These are phyloP conservation scores for Colletotrichum karsti DNA, from an alignment of 2,329 filamentous ascomycete genomes.

Conservation along the genomic window DNA sequence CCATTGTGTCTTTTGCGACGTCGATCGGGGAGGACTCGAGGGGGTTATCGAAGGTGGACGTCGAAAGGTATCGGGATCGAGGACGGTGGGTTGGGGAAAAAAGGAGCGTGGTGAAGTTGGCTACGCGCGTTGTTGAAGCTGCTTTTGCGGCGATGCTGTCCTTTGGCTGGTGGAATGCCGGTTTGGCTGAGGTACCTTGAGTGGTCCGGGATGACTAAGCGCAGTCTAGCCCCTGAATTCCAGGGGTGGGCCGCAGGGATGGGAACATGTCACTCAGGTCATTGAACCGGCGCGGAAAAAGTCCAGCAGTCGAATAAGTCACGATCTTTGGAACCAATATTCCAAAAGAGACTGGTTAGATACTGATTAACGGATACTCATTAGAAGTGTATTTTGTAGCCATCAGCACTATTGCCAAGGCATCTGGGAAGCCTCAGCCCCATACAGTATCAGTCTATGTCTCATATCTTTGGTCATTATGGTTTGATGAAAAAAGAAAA, in stretches of 20 bases:
- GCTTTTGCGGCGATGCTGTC: slow-evolving; percentile 21
- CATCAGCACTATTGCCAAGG: background rate
- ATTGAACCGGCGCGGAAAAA: too few relatives aligned
- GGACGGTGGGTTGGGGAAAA: background rate
- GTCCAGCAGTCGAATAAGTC: too few relatives aligned
- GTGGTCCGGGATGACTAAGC: slow-evolving; percentile 26
- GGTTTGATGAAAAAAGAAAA: background rate
- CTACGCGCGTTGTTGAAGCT: slow-evolving; percentile 15
- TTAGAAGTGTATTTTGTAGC: slow-evolving; percentile 20
- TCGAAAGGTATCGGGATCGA: background rate
- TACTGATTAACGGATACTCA: slow-evolving; percentile 3
- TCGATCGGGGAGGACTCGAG: slow-evolving; percentile 45
- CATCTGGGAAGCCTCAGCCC: background rate
- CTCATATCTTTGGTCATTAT: slow-evolving; percentile 29
- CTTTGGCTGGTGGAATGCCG: slow-evolving; percentile 21
- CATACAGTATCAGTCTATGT: slow-evolving; percentile 26
- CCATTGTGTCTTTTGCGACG: slow-evolving; percentile 1
- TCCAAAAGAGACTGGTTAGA: background rate
- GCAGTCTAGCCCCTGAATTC: slow-evolving; percentile 12
- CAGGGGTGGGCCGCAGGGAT: slow-evolving; percentile 6
- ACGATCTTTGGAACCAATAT: too few relatives aligned
- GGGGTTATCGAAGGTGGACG: background rate
- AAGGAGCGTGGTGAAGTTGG: slow-evolving; percentile 38
- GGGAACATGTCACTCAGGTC: too few relatives aligned
- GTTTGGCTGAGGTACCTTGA: slow-evolving; percentile 4